Conservation (phyloP, 257 asterid genomes). For the Solanum megistacrolobum region DNA sequence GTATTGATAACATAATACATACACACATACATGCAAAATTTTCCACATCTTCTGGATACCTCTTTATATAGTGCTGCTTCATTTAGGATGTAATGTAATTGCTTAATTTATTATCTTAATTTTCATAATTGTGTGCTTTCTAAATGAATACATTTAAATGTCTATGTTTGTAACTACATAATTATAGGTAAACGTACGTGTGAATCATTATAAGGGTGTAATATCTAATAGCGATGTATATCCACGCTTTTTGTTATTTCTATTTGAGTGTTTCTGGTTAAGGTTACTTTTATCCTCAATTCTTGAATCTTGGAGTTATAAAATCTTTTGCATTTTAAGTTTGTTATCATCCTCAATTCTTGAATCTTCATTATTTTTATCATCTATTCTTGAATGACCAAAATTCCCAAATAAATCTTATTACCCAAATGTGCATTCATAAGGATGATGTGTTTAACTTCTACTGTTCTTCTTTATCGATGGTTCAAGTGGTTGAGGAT, state of each 20-base stretch:
- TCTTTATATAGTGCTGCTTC: neutral
- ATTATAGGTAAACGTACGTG: too few relatives aligned
- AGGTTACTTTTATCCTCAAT: neutral
- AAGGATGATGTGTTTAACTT: too few relatives aligned
- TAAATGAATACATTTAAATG: neutral
- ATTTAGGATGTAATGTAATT: neutral
- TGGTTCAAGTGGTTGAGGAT: neutral
- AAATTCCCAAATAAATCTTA: too few relatives aligned
- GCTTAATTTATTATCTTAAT: neutral
- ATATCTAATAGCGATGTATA: neutral
- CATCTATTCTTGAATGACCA: too few relatives aligned
- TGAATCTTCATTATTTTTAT: too few relatives aligned
- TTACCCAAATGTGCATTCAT: too few relatives aligned
- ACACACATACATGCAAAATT: neutral
- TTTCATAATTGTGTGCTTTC: neutral
- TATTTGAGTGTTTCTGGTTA: neutral
- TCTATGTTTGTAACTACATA: neutral
- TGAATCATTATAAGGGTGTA: neutral
- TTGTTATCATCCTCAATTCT: neutral
- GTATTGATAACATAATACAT: neutral
- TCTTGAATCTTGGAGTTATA: neutral
- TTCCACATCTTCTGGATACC: neutral
- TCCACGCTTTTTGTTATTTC: neutral
- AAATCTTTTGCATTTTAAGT: neutral
- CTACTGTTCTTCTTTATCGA: too few relatives aligned